Base-by-base conservation (phyloP, 2,329 filamentous ascomycete species). In the Xylariaceae sp. region DNA sequence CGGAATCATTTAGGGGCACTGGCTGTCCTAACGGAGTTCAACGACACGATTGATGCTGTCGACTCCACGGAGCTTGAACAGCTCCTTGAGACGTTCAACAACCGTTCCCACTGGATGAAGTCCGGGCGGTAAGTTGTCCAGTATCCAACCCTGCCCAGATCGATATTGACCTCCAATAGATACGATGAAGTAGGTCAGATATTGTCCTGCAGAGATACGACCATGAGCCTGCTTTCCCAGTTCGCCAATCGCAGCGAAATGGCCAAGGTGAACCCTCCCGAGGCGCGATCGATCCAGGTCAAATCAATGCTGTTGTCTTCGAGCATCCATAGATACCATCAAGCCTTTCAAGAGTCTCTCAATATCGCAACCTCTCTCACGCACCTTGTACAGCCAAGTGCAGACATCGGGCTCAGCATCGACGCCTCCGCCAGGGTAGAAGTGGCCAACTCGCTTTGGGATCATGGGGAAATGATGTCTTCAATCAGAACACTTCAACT, bases 361-460 rank as follows among this genome's bases (percentile, higher is more conserved):
- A 91, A 91, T 60, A 83, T 91, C 9, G 88, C 91, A 9, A 94
- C 91, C 2, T 85, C 87, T 30, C 77, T 99, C n/a, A 88, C 84
- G 9, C 84, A 89, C 53, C 78, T 97, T 30, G 82, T 91, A n/a
- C 68, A 76, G 4, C 76, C 84, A 3, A 94, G 88, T 67, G 78
- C 80, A 56, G 76, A 81, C 0, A 71, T 89, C n/a, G 89, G 87
- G 0, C 73, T 97, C 2, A 81, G 85, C 54, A 83, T 96, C 44
- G 87, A 91, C 65, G 88, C 85, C 9, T 85, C 85, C 9, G 83
- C 91, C 40, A 84, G 86, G 60, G 81, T 92, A 51, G 94, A 97
- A 69, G 83, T 89, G 6, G 91, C 95, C 8, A 90, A 88, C 65
- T 90, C 95, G 5, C 75, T 99, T 1, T 99, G 94, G 92, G 90